These are phyloP conservation scores for Marchantia paleacea DNA, from an alignment of 225 moss, liverwort and hornwort species.

Conservation along the genomic window DNA sequence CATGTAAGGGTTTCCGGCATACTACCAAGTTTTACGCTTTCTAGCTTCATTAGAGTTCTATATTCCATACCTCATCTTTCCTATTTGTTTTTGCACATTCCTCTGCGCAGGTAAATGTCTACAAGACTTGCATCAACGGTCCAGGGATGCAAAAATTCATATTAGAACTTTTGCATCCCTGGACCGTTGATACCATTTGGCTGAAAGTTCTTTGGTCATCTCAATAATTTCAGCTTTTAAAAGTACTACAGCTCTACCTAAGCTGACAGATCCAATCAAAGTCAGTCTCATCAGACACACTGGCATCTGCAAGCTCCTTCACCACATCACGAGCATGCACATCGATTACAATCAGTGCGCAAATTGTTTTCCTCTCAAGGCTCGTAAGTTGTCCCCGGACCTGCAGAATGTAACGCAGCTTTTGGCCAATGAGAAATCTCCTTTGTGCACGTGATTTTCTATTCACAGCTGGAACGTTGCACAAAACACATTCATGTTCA, in stretches of 20 bases:
- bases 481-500: not conserved
- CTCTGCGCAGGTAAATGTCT: not conserved
- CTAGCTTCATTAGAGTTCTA: not conserved
- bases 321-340: constrained; percentile 72
- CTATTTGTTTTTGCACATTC: not conserved
- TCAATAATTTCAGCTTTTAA: not conserved
- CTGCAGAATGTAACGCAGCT: constrained; percentile 25
- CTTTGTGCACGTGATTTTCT: not conserved
- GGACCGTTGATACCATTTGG: not conserved
- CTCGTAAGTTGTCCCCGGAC: constrained; percentile 60
- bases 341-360: constrained; percentile 68
- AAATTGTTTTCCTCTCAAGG: constrained; percentile 62
- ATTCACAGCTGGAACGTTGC: not conserved
- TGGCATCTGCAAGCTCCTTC: constrained; percentile 52
- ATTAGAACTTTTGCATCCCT: too few relatives aligned
- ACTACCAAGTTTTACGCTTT: not conserved
- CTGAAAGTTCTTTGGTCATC: too few relatives aligned
- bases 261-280: constrained; percentile 76
- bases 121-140: not conserved
- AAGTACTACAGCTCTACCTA: constrained; percentile 35
- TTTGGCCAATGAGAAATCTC: not conserved
- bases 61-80: not conserved
- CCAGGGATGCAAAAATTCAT: not conserved
- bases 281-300: constrained; percentile 56
- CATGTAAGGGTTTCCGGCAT: not conserved